Base-by-base conservation (phyloP, 148 eudicot species). In the Mesembryanthemum crystallinum region DNA sequence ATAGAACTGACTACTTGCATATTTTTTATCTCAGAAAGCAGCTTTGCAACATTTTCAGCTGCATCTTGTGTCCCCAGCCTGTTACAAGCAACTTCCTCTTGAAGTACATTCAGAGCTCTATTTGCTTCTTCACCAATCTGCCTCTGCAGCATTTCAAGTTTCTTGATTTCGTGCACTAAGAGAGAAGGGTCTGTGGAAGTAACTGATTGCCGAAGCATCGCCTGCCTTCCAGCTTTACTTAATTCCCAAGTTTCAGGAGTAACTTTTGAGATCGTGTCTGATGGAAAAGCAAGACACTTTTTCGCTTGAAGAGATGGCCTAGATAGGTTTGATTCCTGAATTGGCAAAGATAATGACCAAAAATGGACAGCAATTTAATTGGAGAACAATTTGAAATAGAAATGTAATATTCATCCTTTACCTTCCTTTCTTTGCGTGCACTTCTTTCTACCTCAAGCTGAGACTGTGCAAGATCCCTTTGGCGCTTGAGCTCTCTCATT, bases 41-140 rank as follows among this genome's bases (percentile, higher is more conserved):
- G 84, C 64, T 87, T 96, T 28, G 88, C 89, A 68, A 96, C 89
- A 25, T 88, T 88, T 85, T 92, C 97, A 54, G 96, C 86, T 17
- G 91, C 85, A 75, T 85, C 97, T 79, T 88, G 88, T 60, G 87
- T 83, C 58, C 99, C 97, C 66, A 90, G 67, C 78, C 82, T 88
- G 78, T 90, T 86, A 80, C 88, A 90, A 35, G 96, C 74, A 61
- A 95, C 87, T 84, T 95, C 97, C 78, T 88, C 92, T 65, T 90
- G 97, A 75, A 96, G 98, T 45, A 96, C 86, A 52, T 92, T 92
- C 21, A 93, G 83, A 79, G 99, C 98, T 74, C 82, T 89, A 62
- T 84, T 92, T 74, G 99, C 99, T 88, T 96, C 99, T n/a, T 96
- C 95, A 61, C 99, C 98, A 11, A 96, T 90, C 82, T 88, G 99